phyloP scores from a whole-genome alignment of 306 rosid genomes.

The Lupinus albus region DNA sequence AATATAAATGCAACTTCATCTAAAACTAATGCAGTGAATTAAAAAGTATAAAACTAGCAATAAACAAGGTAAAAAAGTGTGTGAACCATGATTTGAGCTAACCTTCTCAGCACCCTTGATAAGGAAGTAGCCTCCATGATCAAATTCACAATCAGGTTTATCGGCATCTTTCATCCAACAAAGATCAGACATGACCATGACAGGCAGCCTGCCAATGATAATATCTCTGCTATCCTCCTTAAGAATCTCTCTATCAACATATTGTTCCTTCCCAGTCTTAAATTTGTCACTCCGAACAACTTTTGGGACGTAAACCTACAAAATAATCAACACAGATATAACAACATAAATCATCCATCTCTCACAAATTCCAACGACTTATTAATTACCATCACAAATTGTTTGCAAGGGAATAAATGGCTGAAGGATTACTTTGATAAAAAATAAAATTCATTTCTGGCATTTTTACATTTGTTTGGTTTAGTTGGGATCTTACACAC shows the following conservation, averaged over 20 bases:
- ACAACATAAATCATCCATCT: slow-evolving; percentile 5
- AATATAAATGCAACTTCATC: background rate
- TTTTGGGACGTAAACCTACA: slow-evolving; percentile 62
- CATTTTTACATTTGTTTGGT: too few relatives aligned
- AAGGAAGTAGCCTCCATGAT: slow-evolving; percentile 87
- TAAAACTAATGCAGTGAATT: slow-evolving; percentile 1
- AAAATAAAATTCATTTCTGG: too few relatives aligned
- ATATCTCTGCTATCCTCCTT: slow-evolving; percentile 58
- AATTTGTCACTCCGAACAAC: slow-evolving; percentile 76
- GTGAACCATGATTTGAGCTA: slow-evolving; percentile 27
- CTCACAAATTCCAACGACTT: slow-evolving; percentile 4
- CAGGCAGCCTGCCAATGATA: slow-evolving; percentile 77
- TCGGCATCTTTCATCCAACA: slow-evolving; percentile 82
- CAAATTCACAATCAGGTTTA: slow-evolving; percentile 83
- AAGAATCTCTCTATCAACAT: slow-evolving; percentile 44
- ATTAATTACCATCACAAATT: background rate
- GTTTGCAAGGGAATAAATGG: background rate
- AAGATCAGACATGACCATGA: slow-evolving; percentile 88
- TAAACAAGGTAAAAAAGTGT: background rate
- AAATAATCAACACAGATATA: background rate
- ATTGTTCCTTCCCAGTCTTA: slow-evolving; percentile 75
- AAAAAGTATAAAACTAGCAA: too few relatives aligned
- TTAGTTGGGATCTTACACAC: too few relatives aligned
- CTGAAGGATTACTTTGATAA: too few relatives aligned
- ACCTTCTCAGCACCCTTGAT: slow-evolving; percentile 97